Conservation (phyloP, 805 yeast species). For the Yarrowia alimentaria region DNA sequence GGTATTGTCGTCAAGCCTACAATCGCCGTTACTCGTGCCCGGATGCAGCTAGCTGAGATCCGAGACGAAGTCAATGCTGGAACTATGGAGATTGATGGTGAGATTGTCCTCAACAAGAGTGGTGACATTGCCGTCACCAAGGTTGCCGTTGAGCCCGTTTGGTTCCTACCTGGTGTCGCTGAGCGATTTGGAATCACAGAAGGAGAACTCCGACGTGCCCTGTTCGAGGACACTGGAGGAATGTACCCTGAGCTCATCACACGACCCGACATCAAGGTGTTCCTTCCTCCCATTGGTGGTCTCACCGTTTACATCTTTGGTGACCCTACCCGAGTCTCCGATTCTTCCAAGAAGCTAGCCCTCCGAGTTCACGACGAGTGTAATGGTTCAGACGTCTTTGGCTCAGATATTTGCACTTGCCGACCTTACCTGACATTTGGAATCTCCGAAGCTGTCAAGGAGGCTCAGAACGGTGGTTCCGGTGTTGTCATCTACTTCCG, state of each 20-base stretch:
- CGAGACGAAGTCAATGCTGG: conserved; percentile 56
- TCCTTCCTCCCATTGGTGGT: conserved; percentile 70
- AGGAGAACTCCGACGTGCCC: conserved; percentile 53
- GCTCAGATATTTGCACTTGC: conserved; percentile 67
- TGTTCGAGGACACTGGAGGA: conserved; percentile 69
- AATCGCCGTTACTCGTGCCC: conserved; percentile 65
- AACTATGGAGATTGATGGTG: conserved; percentile 56
- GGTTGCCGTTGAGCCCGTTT: conserved; percentile 68
- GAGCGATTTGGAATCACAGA: conserved; percentile 59
- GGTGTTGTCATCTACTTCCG: conserved; percentile 65
- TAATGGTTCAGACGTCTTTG: conserved; percentile 68
- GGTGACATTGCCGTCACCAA: conserved; percentile 65
- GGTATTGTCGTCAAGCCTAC: conserved; percentile 62
- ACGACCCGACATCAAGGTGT: conserved; percentile 64
- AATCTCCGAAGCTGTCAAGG: conserved; percentile 63
- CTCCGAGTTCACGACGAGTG: conserved; percentile 68
- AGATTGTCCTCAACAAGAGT: conserved; percentile 54
- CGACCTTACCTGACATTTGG: conserved; percentile 67
- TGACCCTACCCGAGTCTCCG: conserved; percentile 53
- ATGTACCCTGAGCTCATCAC: conserved; percentile 68
- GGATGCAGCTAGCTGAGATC: conserved; percentile 58
- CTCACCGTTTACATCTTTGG: conserved; percentile 66
- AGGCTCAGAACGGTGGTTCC: conserved; percentile 64
- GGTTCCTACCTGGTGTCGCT: conserved; percentile 71
- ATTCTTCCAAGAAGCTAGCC: conserved; percentile 52